A percentile compares a stretch with the other conserved stretches of the same genome.
These are phyloP conservation scores for Dorcoceras hygrometricum DNA, from an alignment of 257 asterid species.

Conservation along the genomic window DNA sequence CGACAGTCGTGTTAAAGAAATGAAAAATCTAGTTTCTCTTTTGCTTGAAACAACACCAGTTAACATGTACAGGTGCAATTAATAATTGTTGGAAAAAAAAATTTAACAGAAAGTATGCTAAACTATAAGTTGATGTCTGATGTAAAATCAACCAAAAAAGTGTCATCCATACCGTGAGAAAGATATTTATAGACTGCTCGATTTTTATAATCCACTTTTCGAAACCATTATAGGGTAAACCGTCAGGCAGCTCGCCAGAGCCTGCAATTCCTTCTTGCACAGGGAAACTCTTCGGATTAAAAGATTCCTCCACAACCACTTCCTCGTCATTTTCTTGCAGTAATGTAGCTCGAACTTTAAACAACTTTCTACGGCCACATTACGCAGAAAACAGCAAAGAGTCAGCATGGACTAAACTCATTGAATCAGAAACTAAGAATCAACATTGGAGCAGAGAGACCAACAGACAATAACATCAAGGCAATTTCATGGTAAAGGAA, in stretches of 20 bases:
- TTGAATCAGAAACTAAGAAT: background rate
- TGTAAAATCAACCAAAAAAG: constrained; percentile 7
- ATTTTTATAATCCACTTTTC: constrained; percentile 67
- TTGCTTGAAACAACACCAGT: background rate
- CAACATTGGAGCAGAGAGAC: background rate
- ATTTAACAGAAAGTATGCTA: background rate
- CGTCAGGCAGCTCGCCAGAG: constrained; percentile 35
- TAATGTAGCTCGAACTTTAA: constrained; percentile 56
- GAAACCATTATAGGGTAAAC: constrained; percentile 46
- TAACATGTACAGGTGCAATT: background rate
- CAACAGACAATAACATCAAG: background rate
- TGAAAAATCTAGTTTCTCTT: background rate
- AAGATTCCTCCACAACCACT: constrained; percentile 65
- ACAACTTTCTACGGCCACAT: constrained; percentile 34
- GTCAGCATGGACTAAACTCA: background rate
- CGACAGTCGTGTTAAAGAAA: background rate
- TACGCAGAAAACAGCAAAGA: constrained; percentile 22
- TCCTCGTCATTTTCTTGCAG: constrained; percentile 76
- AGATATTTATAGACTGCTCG: constrained; percentile 85
- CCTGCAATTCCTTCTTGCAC: constrained; percentile 44
- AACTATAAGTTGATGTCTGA: background rate
- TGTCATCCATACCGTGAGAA: constrained; percentile 59
- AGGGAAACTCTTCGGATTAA: constrained; percentile 56
- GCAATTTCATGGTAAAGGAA: background rate
- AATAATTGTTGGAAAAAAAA: background rate